phyloP scores from a whole-genome alignment of 352 stramenopile genomes.

The Phytophthora tubulina region DNA sequence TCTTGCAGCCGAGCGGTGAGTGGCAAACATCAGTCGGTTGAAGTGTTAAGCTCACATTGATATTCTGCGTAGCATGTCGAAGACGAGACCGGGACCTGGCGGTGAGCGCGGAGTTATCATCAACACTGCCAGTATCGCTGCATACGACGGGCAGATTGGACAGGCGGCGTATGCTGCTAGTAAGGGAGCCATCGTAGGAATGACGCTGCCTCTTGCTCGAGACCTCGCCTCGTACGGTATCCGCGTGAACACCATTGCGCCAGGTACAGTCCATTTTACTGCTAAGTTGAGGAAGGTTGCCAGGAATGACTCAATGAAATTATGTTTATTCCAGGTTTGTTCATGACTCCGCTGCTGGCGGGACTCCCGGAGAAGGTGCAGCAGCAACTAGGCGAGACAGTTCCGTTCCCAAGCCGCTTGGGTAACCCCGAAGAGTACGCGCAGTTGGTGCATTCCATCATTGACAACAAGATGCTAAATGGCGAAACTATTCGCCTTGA shows the following conservation, averaged over 20 bases:
- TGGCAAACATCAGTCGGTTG: background rate
- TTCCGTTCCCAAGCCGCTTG: slow-evolving; percentile 96
- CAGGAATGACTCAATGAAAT: background rate
- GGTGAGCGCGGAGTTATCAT: slow-evolving; percentile 97
- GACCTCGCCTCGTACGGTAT: slow-evolving; percentile 95
- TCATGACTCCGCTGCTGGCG: slow-evolving; percentile 96
- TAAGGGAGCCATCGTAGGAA: slow-evolving; percentile 96
- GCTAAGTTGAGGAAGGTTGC: background rate
- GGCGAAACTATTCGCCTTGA: slow-evolving; percentile 98
- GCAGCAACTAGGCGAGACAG: slow-evolving; percentile 91
- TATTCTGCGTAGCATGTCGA: slow-evolving; percentile 81
- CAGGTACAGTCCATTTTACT: slow-evolving; percentile 52
- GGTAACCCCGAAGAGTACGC: slow-evolving; percentile 97
- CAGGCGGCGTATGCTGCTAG: slow-evolving; percentile 97
- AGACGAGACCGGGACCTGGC: slow-evolving; percentile 68
- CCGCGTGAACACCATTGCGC: slow-evolving; percentile 97
- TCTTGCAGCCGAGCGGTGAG: slow-evolving; percentile 93
- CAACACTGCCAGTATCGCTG: slow-evolving; percentile 98
- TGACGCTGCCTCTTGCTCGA: slow-evolving; percentile 97
- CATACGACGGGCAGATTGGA: slow-evolving; percentile 97
- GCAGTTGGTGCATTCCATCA: slow-evolving; percentile 94
- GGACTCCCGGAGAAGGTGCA: slow-evolving; percentile 96
- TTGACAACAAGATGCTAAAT: slow-evolving; percentile 99
- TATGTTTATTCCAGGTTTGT: slow-evolving; percentile 79
- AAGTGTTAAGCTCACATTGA: background rate